Evolutionary conservation across 2,329 filamentous ascomycete species (phyloP).

Genomic region (Zasmidium cellare): DNA sequence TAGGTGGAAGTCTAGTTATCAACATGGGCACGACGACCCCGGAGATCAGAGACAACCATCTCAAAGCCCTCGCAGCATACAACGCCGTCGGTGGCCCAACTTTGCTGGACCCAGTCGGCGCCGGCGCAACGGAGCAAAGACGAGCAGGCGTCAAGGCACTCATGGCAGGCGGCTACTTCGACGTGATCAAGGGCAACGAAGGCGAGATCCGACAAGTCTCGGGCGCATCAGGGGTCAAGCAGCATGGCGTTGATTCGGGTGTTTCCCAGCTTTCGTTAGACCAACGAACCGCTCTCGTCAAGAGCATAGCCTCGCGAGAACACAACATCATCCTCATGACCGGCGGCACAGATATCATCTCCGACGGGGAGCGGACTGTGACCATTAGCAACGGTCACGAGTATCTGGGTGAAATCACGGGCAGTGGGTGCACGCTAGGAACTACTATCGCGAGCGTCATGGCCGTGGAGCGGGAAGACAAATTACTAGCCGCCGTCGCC

Average conservation of each 20-base stretch:
- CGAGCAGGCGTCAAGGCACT: slow-evolving; percentile 70
- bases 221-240: slow-evolving; percentile 56
- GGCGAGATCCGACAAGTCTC: slow-evolving; percentile 77
- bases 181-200: slow-evolving; percentile 93
- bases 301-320: slow-evolving; percentile 65
- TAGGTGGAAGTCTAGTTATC: slow-evolving; percentile 78
- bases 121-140: slow-evolving; percentile 76
- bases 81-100: slow-evolving; percentile 74
- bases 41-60: slow-evolving; percentile 70
- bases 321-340: slow-evolving; percentile 79
- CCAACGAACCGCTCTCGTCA: slow-evolving; percentile 64
- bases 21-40: slow-evolving; percentile 93
- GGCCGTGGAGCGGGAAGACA: slow-evolving; percentile 63
- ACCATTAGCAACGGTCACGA: slow-evolving; percentile 75
- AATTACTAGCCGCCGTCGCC: slow-evolving; percentile 70
- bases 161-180: slow-evolving; percentile 72
- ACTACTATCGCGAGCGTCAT: slow-evolving; percentile 76
- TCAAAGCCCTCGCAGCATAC: slow-evolving; percentile 75
- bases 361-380: slow-evolving; percentile 69
- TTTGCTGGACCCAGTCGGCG: slow-evolving; percentile 86
- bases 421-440: slow-evolving; percentile 78
- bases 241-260: slow-evolving; percentile 82
- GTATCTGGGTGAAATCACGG: slow-evolving; percentile 69
- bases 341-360: slow-evolving; percentile 73
- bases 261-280: slow-evolving; percentile 53